A percentile compares a stretch with the other conserved stretches of the same genome.
phyloP scores from a whole-genome alignment of 192 early-diverging fungal genomes.

The Coemansia asiatica region DNA sequence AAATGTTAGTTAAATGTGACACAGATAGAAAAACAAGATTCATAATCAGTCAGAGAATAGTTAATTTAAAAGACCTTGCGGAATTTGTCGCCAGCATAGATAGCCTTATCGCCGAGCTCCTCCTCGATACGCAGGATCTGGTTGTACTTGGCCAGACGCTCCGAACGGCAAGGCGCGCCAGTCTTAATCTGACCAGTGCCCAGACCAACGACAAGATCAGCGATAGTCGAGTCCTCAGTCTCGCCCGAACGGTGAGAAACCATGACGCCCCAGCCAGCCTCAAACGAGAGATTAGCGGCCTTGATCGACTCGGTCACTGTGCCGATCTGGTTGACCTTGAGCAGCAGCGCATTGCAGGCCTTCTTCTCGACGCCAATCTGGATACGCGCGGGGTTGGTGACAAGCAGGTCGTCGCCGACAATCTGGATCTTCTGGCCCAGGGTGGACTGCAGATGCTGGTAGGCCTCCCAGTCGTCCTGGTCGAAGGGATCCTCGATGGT shows the following conservation, averaged over 20 bases:
- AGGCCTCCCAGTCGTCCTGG: constrained; percentile 97
- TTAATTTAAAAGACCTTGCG: constrained; percentile 61
- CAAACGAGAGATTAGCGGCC: constrained; percentile 72
- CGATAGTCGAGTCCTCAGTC: constrained; percentile 97
- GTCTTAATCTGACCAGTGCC: constrained; percentile 98
- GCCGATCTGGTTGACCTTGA: constrained; percentile 99
- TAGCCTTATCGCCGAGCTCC: constrained; percentile 86
- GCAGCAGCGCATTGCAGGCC: constrained; percentile 89
- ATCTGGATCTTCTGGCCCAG: constrained; percentile 77
- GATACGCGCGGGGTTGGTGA: constrained; percentile 97
- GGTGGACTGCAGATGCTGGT: constrained; percentile 71
- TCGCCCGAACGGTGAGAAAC: constrained; percentile 98
- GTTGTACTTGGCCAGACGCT: constrained; percentile 99
- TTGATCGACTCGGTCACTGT: constrained; percentile 94
- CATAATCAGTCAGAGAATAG: too few relatives aligned
- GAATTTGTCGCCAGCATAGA: constrained; percentile 95
- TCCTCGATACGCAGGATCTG: constrained; percentile 98
- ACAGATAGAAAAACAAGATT: too few relatives aligned
- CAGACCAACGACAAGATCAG: constrained; percentile 95
- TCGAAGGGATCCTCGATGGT: constrained; percentile 99
- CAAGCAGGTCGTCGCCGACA: constrained; percentile 97
- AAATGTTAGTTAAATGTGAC: too few relatives aligned
- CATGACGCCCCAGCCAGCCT: constrained; percentile 98
- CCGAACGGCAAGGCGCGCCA: constrained; percentile 96
- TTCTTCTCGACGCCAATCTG: constrained; percentile 88